These are phyloP conservation scores for Ogataea angusta DNA, from an alignment of 805 yeast species.

Conservation along the genomic window DNA sequence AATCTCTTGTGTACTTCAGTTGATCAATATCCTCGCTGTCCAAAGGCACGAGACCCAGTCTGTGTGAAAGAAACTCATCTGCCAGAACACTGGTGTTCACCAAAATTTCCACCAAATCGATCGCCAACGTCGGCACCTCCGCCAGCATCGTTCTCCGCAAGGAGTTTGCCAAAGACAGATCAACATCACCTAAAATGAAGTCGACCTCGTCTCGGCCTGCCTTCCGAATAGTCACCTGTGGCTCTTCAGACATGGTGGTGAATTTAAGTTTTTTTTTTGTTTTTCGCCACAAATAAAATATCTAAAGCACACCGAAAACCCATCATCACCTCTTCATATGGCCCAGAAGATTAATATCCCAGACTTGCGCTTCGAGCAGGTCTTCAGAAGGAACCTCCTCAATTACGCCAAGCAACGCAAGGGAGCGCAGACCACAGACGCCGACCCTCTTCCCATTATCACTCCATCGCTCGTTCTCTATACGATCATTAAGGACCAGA, in stretches of 20 bases:
- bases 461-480: constrained; percentile 45
- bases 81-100: constrained; percentile 92
- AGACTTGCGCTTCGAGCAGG: constrained; percentile 64
- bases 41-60: constrained; percentile 89
- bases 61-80: constrained; percentile 92
- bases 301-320: constrained; percentile 8
- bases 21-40: constrained; percentile 80
- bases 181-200: constrained; percentile 82
- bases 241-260: constrained; percentile 42
- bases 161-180: constrained; percentile 88
- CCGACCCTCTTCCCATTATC: constrained; percentile 23
- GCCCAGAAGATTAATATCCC: constrained; percentile 39
- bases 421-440: constrained; percentile 11
- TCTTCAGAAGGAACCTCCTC: constrained; percentile 45
- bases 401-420: constrained; percentile 23
- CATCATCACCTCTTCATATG: constrained; percentile 2
- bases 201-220: constrained; percentile 86
- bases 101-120: constrained; percentile 92
- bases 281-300: constrained; percentile 9
- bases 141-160: constrained; percentile 88
- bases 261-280: constrained; percentile 6
- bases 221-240: constrained; percentile 84
- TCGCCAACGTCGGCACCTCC: constrained; percentile 95
- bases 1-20: constrained; percentile 86
- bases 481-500: constrained; percentile 50